These are phyloP conservation scores for Didymella pomorum DNA, from an alignment of 2,329 filamentous ascomycete genomes.

Conservation along the genomic window DNA sequence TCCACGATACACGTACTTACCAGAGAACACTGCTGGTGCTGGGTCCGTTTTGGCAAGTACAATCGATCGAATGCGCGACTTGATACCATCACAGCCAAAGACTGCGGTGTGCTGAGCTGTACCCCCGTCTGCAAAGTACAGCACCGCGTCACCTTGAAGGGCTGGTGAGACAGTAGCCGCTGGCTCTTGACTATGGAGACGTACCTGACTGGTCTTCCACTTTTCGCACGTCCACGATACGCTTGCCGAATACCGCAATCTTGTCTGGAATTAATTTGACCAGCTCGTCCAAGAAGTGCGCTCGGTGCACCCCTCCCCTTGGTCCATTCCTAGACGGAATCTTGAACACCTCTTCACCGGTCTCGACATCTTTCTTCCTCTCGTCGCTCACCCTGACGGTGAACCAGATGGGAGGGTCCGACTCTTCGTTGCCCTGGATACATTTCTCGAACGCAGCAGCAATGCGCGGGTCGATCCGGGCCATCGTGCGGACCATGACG, in stretches of 20 bases:
- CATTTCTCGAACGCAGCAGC: slow-evolving; percentile 24
- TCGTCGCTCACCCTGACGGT: slow-evolving; percentile 34
- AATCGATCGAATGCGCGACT: slow-evolving; percentile 62
- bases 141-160: slow-evolving; percentile 30
- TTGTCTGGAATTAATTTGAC: slow-evolving; percentile 57
- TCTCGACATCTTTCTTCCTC: slow-evolving; percentile 25
- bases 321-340: slow-evolving; percentile 37
- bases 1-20: slow-evolving; percentile 69
- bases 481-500: slow-evolving; percentile 48
- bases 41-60: slow-evolving; percentile 59
- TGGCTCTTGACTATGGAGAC: not conserved
- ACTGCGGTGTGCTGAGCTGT: slow-evolving; percentile 57
- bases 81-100: slow-evolving; percentile 71
- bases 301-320: slow-evolving; percentile 56
- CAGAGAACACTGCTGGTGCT: slow-evolving; percentile 59
- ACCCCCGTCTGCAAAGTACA: slow-evolving; percentile 57
- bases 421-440: slow-evolving; percentile 18
- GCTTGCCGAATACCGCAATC: slow-evolving; percentile 54
- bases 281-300: slow-evolving; percentile 59
- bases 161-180: not conserved
- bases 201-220: slow-evolving; percentile 31
- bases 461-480: slow-evolving; percentile 50
- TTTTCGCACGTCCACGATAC: slow-evolving; percentile 35
- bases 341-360: slow-evolving; percentile 33
- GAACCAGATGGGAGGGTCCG: slow-evolving; percentile 34